Percentiles rank a stretch among this genome's conserved stretches.
Conservation (phyloP, 2,329 filamentous ascomycete species). For the Beauveria caledonica region DNA sequence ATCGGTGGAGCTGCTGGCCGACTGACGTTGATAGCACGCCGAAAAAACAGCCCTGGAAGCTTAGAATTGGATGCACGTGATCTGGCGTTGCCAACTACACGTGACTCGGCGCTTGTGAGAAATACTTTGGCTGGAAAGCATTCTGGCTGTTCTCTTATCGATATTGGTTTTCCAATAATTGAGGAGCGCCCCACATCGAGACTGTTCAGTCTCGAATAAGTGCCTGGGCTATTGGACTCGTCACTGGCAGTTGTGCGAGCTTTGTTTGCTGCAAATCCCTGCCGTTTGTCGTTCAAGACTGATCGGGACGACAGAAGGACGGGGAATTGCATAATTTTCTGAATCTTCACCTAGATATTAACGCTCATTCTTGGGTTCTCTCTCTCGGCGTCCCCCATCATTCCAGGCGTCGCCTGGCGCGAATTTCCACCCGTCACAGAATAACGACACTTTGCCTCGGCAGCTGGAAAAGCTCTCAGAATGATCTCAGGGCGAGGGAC, state of each 20-base stretch:
- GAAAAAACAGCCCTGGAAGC: slow-evolving; percentile 1
- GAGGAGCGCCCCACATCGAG: not conserved
- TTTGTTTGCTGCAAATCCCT: not conserved
- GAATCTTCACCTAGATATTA: not conserved
- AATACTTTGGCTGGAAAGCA: not conserved
- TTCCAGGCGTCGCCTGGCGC: not conserved
- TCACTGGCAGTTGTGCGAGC: not conserved
- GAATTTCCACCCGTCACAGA: not conserved
- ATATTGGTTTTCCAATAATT: not conserved
- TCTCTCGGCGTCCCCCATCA: not conserved
- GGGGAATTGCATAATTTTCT: not conserved
- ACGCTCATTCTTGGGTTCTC: not conserved
- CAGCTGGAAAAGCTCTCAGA: not conserved
- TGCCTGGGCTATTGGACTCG: not conserved
- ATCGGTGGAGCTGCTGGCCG: slow-evolving; percentile 12
- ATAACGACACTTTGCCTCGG: not conserved
- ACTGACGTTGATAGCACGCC: not conserved
- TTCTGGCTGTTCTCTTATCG: not conserved
- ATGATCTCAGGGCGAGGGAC: slow-evolving; percentile 45
- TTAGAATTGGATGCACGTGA: slow-evolving; percentile 4
- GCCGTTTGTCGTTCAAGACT: not conserved
- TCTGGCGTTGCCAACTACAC: not conserved
- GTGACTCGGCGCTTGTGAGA: not conserved
- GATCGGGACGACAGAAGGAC: not conserved
- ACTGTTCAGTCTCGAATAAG: not conserved